Evolutionary conservation across 2,329 filamentous ascomycete species (phyloP).

Genomic region (Madurella mycetomatis): DNA sequence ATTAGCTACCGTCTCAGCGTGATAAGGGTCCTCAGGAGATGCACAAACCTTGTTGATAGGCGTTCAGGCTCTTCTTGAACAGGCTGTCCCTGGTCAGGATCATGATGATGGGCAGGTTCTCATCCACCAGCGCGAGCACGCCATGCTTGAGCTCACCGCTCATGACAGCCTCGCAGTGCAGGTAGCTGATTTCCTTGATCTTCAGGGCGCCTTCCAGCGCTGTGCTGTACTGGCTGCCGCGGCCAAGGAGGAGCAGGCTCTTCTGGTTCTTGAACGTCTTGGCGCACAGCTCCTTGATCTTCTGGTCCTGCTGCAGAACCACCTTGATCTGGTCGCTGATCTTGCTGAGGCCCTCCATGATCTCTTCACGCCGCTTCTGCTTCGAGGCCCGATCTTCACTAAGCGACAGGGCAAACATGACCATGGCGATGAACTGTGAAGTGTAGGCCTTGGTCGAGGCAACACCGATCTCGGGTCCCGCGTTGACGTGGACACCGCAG

Average conservation of each 20-base stretch:
- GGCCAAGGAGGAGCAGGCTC: constrained; percentile 85
- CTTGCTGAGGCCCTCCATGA: constrained; percentile 86
- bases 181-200: constrained; percentile 99
- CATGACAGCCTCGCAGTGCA: constrained; percentile 99
- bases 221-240: constrained; percentile 94
- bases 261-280: constrained; percentile 97
- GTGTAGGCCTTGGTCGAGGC: constrained; percentile 99
- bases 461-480: constrained; percentile 96
- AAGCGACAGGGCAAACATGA: constrained; percentile 97
- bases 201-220: constrained; percentile 96
- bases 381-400: constrained; percentile 97
- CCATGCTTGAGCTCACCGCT: constrained; percentile 99
- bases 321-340: constrained; percentile 89
- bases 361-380: constrained; percentile 84
- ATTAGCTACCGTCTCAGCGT: constrained; percentile 22
- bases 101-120: constrained; percentile 99
- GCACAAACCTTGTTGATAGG: constrained; percentile 85
- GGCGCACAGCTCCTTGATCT: constrained; percentile 90
- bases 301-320: constrained; percentile 84
- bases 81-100: constrained; percentile 94
- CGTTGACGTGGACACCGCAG: constrained; percentile 99
- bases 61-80: constrained; percentile 98
- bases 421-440: constrained; percentile 98
- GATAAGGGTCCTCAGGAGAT: neutral
- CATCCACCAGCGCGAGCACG: constrained; percentile 93